phyloP scores from a whole-genome alignment of 345 rosid genomes.

The Zanthoxylum bungeanum region DNA sequence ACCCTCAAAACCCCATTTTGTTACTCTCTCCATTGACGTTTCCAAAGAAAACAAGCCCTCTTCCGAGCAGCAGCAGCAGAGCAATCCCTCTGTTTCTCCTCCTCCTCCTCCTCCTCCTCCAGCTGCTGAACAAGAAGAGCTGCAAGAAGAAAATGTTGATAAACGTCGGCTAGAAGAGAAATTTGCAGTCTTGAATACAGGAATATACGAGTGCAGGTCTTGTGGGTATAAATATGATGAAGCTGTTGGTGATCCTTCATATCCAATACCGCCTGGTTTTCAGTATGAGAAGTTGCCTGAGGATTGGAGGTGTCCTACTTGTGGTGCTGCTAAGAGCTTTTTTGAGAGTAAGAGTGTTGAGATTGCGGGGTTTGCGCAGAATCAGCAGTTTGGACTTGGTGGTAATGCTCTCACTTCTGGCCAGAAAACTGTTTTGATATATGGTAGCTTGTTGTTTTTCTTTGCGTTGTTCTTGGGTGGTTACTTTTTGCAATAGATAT shows the following conservation, averaged over 20 bases:
- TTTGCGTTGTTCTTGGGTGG: constrained; percentile 72
- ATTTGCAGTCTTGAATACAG: constrained; percentile 92
- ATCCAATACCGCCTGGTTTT: constrained; percentile 89
- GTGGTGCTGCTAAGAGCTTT: constrained; percentile 86
- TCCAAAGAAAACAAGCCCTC: constrained; percentile 67
- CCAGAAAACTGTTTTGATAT: constrained; percentile 79
- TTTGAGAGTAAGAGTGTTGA: constrained; percentile 91
- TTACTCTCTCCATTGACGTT: constrained; percentile 49
- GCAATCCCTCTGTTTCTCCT: not conserved
- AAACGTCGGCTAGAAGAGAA: constrained; percentile 74
- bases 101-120: constrained; percentile 9
- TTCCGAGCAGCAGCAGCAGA: constrained; percentile 18
- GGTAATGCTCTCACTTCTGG: constrained; percentile 90
- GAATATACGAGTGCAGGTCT: constrained; percentile 89
- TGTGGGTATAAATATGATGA: constrained; percentile 94
- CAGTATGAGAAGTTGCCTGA: constrained; percentile 74
- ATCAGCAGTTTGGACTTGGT: constrained; percentile 86
- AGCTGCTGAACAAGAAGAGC: not conserved
- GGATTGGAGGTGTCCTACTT: constrained; percentile 94
- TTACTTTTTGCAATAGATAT: constrained; percentile 69
- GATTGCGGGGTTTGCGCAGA: constrained; percentile 97
- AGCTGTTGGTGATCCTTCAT: constrained; percentile 78
- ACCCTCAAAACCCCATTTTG: constrained; percentile 25
- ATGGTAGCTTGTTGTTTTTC: constrained; percentile 67
- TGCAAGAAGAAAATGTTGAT: constrained; percentile 26